phyloP scores from a whole-genome alignment of 176 grass and related monocot species.

The sorghum (Sorghum bicolor) region DNA sequence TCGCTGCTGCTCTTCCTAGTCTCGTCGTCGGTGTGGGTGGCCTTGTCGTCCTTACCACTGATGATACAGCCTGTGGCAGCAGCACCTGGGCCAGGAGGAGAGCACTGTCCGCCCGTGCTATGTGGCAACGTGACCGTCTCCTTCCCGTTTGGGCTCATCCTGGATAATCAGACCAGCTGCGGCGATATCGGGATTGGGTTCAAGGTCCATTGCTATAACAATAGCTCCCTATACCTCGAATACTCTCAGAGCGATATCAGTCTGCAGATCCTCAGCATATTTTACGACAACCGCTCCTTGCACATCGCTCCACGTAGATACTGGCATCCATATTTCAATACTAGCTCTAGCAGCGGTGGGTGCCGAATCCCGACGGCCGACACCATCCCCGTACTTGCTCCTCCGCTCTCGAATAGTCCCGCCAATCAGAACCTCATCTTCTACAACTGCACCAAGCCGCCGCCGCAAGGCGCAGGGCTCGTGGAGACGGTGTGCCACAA shows the following conservation, averaged over 20 bases:
- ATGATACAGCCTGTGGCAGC: neutral
- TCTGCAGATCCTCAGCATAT: neutral
- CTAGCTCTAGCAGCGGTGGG: too few species aligned
- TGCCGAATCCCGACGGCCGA: neutral
- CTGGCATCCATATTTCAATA: accelerated
- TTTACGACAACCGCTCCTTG: constrained; percentile 1
- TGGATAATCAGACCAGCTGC: neutral
- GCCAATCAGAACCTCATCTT: neutral
- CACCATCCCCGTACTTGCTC: accelerated
- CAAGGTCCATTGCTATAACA: neutral
- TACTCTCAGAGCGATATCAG: accelerated
- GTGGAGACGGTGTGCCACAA: neutral
- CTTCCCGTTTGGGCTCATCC: neutral
- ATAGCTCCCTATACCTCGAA: neutral
- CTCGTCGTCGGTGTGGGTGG: neutral
- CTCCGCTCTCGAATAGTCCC: neutral
- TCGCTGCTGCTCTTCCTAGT: neutral
- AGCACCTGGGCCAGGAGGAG: too few species aligned
- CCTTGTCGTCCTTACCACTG: too few species aligned
- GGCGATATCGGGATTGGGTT: accelerated
- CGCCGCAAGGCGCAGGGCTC: too few species aligned
- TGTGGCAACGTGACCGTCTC: constrained; percentile 9
- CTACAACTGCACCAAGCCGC: too few species aligned
- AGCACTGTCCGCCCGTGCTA: accelerated
- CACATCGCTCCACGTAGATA: too few species aligned